Conservation (phyloP, 2,329 filamentous ascomycete genomes). For the Elsinoe perseae region DNA sequence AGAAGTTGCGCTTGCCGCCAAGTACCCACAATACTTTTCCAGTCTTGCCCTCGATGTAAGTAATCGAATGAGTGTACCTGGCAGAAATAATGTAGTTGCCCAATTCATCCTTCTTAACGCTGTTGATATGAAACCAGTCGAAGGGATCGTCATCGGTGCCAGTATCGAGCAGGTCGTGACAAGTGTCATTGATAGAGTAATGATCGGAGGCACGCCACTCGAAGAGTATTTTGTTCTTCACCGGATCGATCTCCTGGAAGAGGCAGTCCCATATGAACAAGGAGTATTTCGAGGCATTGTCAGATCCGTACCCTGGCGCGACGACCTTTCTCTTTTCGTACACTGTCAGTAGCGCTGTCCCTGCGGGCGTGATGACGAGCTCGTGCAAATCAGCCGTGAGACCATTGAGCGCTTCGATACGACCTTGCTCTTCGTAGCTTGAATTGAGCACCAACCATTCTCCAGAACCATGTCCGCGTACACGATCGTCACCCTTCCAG, state of each 20-base stretch:
- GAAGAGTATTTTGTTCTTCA: constrained; percentile 47
- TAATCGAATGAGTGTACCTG: constrained; percentile 42
- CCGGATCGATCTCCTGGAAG: constrained; percentile 38
- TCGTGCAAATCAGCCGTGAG: constrained; percentile 37
- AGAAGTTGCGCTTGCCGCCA: constrained; percentile 27
- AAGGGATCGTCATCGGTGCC: constrained; percentile 38
- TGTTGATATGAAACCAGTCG: constrained; percentile 52
- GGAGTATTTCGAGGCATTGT: constrained; percentile 24
- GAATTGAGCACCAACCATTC: constrained; percentile 31
- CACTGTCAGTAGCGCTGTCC: constrained; percentile 37
- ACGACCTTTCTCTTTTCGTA: constrained; percentile 26
- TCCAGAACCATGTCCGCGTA: constrained; percentile 30
- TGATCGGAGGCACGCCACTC: constrained; percentile 52
- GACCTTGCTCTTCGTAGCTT: constrained; percentile 31
- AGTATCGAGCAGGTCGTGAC: constrained; percentile 27
- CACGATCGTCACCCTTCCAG: constrained; percentile 33
- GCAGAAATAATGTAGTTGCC: constrained; percentile 50
- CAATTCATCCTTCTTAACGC: constrained; percentile 43
- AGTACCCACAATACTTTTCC: constrained; percentile 48
- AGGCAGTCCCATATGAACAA: constrained; percentile 28
- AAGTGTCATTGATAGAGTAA: constrained; percentile 38
- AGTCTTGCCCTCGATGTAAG: constrained; percentile 40
- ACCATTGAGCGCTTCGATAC: constrained; percentile 32
- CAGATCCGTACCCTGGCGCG: constrained; percentile 21
- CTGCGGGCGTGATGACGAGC: constrained; percentile 35